These are phyloP conservation scores for Psidium guajava DNA, from an alignment of 345 rosid genomes.

Conservation along the genomic window DNA sequence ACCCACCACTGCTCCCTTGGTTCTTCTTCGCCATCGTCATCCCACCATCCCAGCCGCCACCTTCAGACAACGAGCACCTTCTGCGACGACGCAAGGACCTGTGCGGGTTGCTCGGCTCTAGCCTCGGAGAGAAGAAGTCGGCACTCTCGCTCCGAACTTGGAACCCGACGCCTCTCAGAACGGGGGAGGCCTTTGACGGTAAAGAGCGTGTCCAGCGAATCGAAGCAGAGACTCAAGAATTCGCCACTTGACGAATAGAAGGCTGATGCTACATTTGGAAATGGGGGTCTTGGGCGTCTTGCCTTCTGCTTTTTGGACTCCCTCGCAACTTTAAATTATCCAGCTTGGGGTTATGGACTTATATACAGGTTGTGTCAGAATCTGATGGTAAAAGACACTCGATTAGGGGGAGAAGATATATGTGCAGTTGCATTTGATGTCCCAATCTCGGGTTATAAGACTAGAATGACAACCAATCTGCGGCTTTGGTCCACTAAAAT, in stretches of 20 bases:
- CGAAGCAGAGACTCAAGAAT: constrained; percentile 16
- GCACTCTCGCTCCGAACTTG: not conserved
- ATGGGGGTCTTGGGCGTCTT: constrained; percentile 37
- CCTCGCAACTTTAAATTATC: constrained; percentile 42
- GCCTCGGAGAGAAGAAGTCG: not conserved
- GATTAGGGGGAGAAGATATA: constrained; percentile 36
- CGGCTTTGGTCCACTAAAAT: constrained; percentile 45
- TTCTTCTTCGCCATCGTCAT: too few relatives aligned
- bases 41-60: too few relatives aligned
- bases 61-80: not conserved
- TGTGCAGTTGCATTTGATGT: constrained; percentile 32
- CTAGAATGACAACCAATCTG: constrained; percentile 34
- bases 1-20: too few relatives aligned
- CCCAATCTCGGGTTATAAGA: constrained; percentile 42
- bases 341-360: constrained; percentile 42
- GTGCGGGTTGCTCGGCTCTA: not conserved
- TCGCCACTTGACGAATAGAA: constrained; percentile 18
- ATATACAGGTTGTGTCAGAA: constrained; percentile 21
- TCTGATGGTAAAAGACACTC: constrained; percentile 33
- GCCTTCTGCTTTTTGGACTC: constrained; percentile 49
- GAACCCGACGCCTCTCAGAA: not conserved
- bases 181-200: constrained; percentile 1
- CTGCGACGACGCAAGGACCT: not conserved
- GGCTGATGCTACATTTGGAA: constrained; percentile 46
- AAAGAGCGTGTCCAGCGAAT: constrained; percentile 28